A percentile compares a stretch with the other conserved stretches of the same genome.
These are phyloP conservation scores for Tylopilus sp. DNA, from an alignment of 768 basidiomycete species.

Conservation along the genomic window DNA sequence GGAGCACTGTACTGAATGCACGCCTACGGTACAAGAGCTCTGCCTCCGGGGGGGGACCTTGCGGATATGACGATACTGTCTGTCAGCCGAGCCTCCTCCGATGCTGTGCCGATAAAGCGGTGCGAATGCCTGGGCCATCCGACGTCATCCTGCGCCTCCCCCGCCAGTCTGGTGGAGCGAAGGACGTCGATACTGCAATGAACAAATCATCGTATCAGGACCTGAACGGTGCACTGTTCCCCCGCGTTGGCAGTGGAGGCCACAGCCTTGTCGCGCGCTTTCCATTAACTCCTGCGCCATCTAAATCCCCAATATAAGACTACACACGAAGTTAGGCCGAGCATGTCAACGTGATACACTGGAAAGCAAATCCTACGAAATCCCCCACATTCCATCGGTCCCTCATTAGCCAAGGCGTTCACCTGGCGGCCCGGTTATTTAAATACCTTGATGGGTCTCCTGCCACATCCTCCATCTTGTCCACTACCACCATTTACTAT, in stretches of 20 bases:
- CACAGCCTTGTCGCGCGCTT: conserved; percentile 21
- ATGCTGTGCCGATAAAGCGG: conserved; percentile 26
- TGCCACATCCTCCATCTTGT: conserved; percentile 6
- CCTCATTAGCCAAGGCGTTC: conserved; percentile 18
- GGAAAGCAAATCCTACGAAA: conserved; percentile 24
- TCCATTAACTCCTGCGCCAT: conserved; percentile 10
- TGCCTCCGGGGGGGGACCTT: not conserved
- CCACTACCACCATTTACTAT: conserved; percentile 11
- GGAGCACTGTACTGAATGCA: not conserved
- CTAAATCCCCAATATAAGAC: conserved; percentile 3
- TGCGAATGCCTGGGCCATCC: conserved; percentile 15
- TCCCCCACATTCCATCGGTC: conserved; percentile 17
- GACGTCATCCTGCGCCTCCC: conserved; percentile 19
- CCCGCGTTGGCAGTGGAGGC: conserved; percentile 14
- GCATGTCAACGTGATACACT: conserved; percentile 26
- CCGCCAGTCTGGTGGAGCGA: not conserved
- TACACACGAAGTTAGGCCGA: conserved; percentile 1
- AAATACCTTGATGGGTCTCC: conserved; percentile 11
- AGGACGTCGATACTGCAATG: not conserved
- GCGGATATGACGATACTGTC: not conserved
- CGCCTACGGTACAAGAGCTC: conserved; percentile 2
- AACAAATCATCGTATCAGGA: not conserved
- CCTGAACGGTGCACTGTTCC: conserved; percentile 1
- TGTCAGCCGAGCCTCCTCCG: not conserved
- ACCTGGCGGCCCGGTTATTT: conserved; percentile 20